phyloP scores from a whole-genome alignment of 108 stramenopile genomes.

The Discostella stelligeroides region DNA sequence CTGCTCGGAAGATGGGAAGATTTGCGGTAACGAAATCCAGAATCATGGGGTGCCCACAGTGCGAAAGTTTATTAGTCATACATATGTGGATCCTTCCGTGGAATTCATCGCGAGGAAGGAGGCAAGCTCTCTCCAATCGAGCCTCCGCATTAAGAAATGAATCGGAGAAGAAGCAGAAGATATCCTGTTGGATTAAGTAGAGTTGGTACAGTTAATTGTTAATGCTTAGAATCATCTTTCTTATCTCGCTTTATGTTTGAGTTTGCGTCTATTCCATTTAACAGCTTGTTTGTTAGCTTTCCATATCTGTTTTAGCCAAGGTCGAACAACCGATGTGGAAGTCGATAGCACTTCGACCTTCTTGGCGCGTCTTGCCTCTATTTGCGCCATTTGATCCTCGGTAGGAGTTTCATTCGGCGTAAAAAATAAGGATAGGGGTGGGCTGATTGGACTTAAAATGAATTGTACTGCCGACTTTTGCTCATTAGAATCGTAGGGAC shows the following conservation, averaged over 20 bases:
- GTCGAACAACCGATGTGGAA: constrained; percentile 30
- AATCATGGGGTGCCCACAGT: constrained; percentile 4
- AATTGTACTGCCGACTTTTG: constrained; percentile 34
- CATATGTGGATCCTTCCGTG: constrained; percentile 38
- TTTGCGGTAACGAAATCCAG: constrained; percentile 46
- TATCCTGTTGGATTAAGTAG: too few species aligned
- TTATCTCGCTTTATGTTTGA: not conserved
- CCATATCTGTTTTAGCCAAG: constrained; percentile 50
- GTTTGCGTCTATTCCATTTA: constrained; percentile 28
- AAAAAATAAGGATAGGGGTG: constrained; percentile 23
- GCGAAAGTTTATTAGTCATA: constrained; percentile 20
- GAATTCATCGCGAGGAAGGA: constrained; percentile 30
- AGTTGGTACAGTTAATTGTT: not conserved
- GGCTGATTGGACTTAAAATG: constrained; percentile 36
- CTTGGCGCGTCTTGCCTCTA: constrained; percentile 35
- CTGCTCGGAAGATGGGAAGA: constrained; percentile 60
- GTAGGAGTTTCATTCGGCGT: constrained; percentile 31
- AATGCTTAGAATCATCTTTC: not conserved
- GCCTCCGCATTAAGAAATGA: constrained; percentile 7
- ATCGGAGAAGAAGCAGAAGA: not conserved
- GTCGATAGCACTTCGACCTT: constrained; percentile 28
- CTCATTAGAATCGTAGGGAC: constrained; percentile 50
- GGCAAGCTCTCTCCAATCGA: not conserved
- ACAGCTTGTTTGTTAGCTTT: constrained; percentile 46
- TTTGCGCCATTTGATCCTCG: constrained; percentile 41